Evolutionary conservation across 768 basidiomycete genomes (phyloP), one percentile per base, ranked within the genome.

Genomic region (Suillus tomentosus): DNA sequence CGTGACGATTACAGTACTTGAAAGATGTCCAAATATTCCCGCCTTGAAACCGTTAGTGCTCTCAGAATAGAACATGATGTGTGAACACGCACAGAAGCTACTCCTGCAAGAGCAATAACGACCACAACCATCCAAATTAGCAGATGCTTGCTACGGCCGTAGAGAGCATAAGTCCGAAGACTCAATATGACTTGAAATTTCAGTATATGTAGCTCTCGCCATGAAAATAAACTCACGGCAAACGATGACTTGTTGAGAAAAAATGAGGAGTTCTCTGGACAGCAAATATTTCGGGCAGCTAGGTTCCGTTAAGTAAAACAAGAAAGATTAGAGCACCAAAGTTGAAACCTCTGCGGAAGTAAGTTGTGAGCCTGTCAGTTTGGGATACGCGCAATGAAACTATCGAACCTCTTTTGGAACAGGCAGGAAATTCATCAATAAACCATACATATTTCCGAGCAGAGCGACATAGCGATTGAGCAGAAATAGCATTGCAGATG

Each of bases 91-190:
- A 85, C 84, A 45, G 66, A 73, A 57, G 77, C 66, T 5, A 81
- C 61, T 1, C 66, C 71, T 1, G 70, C 62, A 42, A 85, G 65
- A 2, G 77, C 59, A 0, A 70, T 63, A 2, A 72, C 79, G 34
- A 73, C 72, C 10, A 70, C 67, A 0, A 81, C 17, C 71, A 85
- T 70, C 40, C 70, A 74, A 4, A 68, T 62, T 17, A 81, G 64
- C 45, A 84, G 70, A 19, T 76, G 73, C 50, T 74, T 64, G 22
- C 79, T 79, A 42, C 80, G 70, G 15, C 75, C 73, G 62, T 84
- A 86, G n/a, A 87, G 70, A 5, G 86, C 85, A 63, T 80, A 82
- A 57, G 82, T 82, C 47, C 85, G 81, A 47, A 84, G 70, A 11
- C 78, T 78, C 36, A 85, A 75, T 36, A 81, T 77, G 63, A 76